Evolutionary conservation across 305 asterid genomes (phyloP).

Genomic region (Fraxinus albicans): DNA sequence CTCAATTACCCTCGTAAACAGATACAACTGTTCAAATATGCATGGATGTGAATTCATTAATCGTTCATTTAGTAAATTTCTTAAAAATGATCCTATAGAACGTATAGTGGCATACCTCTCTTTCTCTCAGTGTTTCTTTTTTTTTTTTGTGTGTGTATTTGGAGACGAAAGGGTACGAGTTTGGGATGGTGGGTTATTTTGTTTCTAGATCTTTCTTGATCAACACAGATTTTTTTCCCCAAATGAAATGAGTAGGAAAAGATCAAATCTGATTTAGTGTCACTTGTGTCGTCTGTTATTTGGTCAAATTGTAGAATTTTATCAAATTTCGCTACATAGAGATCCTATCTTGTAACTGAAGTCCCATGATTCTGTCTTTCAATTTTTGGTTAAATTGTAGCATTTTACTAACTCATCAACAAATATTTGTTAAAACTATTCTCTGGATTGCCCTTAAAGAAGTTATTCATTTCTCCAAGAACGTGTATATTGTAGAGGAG

Average conservation of each 20-base stretch:
- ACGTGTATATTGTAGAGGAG: not conserved
- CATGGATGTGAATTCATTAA: not conserved
- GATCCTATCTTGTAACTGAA: not conserved
- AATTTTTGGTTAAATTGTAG: not conserved
- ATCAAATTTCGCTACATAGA: not conserved
- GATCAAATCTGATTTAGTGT: not conserved
- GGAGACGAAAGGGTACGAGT: not conserved
- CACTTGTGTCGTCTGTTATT: not conserved
- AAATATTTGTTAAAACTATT: not conserved
- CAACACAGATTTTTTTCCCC: not conserved
- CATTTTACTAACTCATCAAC: not conserved
- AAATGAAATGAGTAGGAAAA: not conserved
- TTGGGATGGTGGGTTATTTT: not conserved
- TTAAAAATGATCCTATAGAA: not conserved
- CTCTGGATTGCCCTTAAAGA: not conserved
- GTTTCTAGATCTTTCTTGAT: not conserved
- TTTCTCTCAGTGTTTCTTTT: not conserved
- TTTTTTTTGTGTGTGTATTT: not conserved
- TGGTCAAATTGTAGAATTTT: not conserved
- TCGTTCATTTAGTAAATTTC: not conserved
- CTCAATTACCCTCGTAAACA: not conserved
- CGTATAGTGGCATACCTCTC: not conserved
- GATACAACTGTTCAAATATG: not conserved
- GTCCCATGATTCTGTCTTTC: conserved; percentile 17
- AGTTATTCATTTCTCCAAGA: conserved; percentile 7